These are phyloP conservation scores for Hydrangea macrophylla DNA, from an alignment of 148 eudicot genomes.

Conservation along the genomic window DNA sequence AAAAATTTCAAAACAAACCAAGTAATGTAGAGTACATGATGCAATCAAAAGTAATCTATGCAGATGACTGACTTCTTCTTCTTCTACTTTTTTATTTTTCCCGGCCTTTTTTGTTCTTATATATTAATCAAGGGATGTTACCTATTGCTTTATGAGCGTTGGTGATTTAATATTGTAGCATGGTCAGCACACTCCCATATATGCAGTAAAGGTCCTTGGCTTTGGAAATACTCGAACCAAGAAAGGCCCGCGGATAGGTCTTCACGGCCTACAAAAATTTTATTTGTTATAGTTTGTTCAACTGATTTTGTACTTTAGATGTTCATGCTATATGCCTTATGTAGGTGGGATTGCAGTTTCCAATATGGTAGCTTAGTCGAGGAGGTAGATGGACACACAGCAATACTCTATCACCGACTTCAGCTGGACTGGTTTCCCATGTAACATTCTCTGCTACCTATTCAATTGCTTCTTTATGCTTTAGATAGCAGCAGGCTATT, in stretches of 20 bases:
- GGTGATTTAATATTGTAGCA: not conserved
- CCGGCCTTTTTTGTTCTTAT: not conserved
- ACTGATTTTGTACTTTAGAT: not conserved
- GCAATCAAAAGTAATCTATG: not conserved
- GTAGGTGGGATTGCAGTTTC: slow-evolving; percentile 98
- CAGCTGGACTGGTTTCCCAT: slow-evolving; percentile 94
- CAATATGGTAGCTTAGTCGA: slow-evolving; percentile 95
- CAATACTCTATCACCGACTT: slow-evolving; percentile 87
- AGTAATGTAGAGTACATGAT: too few relatives aligned
- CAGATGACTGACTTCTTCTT: too few relatives aligned
- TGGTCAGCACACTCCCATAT: not conserved
- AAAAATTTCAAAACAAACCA: not conserved
- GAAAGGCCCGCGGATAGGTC: not conserved
- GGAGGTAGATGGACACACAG: slow-evolving; percentile 99
- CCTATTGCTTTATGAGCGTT: too few relatives aligned
- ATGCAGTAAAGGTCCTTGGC: not conserved
- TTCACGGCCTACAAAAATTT: not conserved
- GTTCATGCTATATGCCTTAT: slow-evolving; percentile 15
- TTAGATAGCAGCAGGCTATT: not conserved
- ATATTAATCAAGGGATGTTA: not conserved
- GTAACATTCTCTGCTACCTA: slow-evolving; percentile 44
- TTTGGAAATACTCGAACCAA: not conserved
- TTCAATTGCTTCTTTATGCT: slow-evolving; percentile 11
- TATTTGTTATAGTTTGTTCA: not conserved
- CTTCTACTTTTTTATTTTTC: not conserved